Evolutionary conservation across 331 rosid species (phyloP), one percentile per base, ranked within the genome.

Genomic region (Stylosanthes scabra): DNA sequence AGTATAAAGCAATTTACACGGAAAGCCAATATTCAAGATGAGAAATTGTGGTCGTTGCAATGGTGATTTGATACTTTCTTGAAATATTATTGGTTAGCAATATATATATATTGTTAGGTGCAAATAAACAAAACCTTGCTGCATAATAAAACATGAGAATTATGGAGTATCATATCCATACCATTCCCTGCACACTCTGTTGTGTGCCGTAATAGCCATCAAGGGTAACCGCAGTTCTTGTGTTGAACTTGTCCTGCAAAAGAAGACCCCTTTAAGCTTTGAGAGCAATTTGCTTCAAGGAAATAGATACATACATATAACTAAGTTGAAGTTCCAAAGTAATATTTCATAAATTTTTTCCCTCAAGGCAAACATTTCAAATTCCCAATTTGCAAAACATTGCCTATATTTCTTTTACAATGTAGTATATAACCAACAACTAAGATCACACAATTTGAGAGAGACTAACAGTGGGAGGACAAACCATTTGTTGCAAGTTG

Each of bases 401-500:
- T 40, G 31, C 63, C 25, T 64, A 31, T 65, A 37, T 44, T 74
- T 78, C 50, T 59, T 28, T 69, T 27, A 60, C 70, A 65, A 8
- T 13, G 5, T 59, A 68, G 42, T 29, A 55, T 29, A 55, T 11
- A 11, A 45, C n/a, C 6, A 10, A 15, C 64, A 4, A 41, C 28
- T 13, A 79, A 41, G 39, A 70, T 56, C 66, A 29, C 70, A 60
- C 74, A 45, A 51, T 12, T 42, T 47, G 71, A 64, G 34, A 68
- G 68, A 49, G 72, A 64, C 66, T 9, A 63, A 34, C 25, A 16
- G 51, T 47, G 61, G 54, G 63, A 66, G 76, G 65, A 85, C 99
- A 75, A 86, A 95, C 99, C 99, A 95, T 88, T 79, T 90, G 99
- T 75, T 95, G 99, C 85, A 88, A 78, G 92, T 87, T 87, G 44